These are phyloP conservation scores for Rhodotorula sp. DNA, from an alignment of 1,284 basidiomycete genomes.

Conservation along the genomic window DNA sequence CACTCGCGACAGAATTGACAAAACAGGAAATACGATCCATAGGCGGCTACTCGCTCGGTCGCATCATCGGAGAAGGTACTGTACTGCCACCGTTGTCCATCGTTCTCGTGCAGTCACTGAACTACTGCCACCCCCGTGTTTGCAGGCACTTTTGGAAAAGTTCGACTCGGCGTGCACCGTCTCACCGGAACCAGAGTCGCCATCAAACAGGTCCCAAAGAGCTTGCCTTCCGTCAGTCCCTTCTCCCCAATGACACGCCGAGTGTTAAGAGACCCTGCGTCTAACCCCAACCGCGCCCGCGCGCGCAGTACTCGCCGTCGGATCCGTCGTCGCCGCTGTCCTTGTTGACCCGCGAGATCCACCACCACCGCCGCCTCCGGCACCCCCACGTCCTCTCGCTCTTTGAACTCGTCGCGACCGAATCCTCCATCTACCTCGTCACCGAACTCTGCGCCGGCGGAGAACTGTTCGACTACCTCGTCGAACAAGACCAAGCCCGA, in stretches of 20 bases:
- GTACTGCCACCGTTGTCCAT: not conserved
- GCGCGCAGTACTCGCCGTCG: conserved; percentile 5
- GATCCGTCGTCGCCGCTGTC: conserved; percentile 41
- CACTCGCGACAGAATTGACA: conserved; percentile 89
- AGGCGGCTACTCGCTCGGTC: conserved; percentile 92
- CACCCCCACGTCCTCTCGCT: conserved; percentile 93
- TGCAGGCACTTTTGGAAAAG: conserved; percentile 46
- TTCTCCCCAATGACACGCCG: not conserved
- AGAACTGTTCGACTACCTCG: conserved; percentile 54
- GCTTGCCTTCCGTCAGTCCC: conserved; percentile 61
- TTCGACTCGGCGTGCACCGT: conserved; percentile 44
- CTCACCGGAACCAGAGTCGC: conserved; percentile 66
- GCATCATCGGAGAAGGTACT: conserved; percentile 91
- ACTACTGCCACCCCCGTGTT: conserved; percentile 26
- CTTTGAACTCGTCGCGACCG: conserved; percentile 96
- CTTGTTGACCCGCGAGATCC: conserved; percentile 91
- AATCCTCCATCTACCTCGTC: conserved; percentile 92
- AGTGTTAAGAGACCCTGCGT: not conserved
- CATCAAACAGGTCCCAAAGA: conserved; percentile 96
- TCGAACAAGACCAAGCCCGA: conserved; percentile 46
- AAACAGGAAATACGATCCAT: conserved; percentile 84
- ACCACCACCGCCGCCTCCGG: conserved; percentile 94
- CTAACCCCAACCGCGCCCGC: not conserved
- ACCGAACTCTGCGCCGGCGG: conserved; percentile 95
- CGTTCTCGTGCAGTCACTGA: not conserved